These are phyloP conservation scores for Wickerhamiella australiensis DNA, from an alignment of 805 yeast genomes.

Conservation along the genomic window DNA sequence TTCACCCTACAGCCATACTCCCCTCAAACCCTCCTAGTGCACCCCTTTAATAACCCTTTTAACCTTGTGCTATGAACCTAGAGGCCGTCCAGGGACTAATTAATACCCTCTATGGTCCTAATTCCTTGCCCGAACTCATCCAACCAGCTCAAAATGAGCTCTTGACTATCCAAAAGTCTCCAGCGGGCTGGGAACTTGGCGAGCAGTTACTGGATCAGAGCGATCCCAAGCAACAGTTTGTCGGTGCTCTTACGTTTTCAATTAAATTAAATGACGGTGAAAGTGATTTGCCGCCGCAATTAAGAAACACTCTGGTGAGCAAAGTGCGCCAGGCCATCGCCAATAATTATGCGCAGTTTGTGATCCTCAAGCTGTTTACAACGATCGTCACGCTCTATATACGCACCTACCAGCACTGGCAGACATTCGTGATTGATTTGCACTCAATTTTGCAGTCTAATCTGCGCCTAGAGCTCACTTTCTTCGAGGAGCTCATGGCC, in stretches of 20 bases:
- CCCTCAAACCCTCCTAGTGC: not conserved
- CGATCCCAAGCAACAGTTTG: conserved; percentile 39
- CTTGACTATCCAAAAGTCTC: conserved; percentile 47
- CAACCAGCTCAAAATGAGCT: conserved; percentile 38
- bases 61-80: not conserved
- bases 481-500: conserved; percentile 24
- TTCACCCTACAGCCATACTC: not conserved
- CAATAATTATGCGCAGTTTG: conserved; percentile 27
- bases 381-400: conserved; percentile 41
- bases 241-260: conserved; percentile 71
- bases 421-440: conserved; percentile 25
- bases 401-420: conserved; percentile 32
- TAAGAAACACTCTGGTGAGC: conserved; percentile 17
- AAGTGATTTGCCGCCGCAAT: conserved; percentile 4
- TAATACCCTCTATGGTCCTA: conserved; percentile 16
- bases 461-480: conserved; percentile 17
- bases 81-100: conserved; percentile 15
- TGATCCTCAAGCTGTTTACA: conserved; percentile 48
- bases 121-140: conserved; percentile 12
- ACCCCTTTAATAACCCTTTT: not conserved
- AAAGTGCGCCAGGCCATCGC: conserved; percentile 17
- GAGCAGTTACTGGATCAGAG: conserved; percentile 34
- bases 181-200: conserved; percentile 48
- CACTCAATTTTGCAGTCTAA: conserved; percentile 13
- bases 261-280: conserved; percentile 31